These are phyloP conservation scores for Nannizzia gypsea DNA, from an alignment of 2,329 filamentous ascomycete species.

Conservation along the genomic window DNA sequence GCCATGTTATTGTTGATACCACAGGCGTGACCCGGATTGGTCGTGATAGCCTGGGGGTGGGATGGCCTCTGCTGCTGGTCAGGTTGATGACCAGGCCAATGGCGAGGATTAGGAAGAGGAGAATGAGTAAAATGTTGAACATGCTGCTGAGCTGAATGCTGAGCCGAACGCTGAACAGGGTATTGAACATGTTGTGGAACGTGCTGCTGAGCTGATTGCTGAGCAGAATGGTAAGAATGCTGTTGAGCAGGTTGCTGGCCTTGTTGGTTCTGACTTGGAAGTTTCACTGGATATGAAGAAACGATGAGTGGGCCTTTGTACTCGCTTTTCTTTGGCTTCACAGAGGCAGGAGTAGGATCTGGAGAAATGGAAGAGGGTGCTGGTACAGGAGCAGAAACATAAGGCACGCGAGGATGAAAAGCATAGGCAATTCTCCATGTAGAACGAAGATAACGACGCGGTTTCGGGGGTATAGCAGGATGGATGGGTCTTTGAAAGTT, in stretches of 20 bases:
- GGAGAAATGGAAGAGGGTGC: not conserved
- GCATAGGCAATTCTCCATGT: not conserved
- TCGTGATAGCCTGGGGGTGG: not conserved
- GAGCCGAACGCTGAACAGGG: too few species aligned
- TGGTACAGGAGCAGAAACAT: not conserved
- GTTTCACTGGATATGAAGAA: conserved; percentile 7
- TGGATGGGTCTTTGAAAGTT: not conserved
- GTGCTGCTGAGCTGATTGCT: not conserved
- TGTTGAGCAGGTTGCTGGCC: not conserved
- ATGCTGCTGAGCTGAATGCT: too few species aligned
- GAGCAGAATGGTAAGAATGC: not conserved
- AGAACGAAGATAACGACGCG: not conserved
- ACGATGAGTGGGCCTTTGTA: conserved; percentile 13
- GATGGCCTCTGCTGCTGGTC: not conserved
- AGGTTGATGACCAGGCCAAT: not conserved
- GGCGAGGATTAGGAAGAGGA: too few species aligned
- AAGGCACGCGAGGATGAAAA: not conserved
- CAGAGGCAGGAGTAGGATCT: not conserved
- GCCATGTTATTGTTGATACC: not conserved
- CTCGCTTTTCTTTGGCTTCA: conserved; percentile 3
- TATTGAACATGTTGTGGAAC: not conserved
- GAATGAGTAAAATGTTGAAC: too few species aligned
- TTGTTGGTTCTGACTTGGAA: not conserved
- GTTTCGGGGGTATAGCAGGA: not conserved
- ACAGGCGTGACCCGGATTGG: not conserved